Evolutionary conservation across 345 rosid genomes (phyloP).

Genomic region (Aethionema arabicum): DNA sequence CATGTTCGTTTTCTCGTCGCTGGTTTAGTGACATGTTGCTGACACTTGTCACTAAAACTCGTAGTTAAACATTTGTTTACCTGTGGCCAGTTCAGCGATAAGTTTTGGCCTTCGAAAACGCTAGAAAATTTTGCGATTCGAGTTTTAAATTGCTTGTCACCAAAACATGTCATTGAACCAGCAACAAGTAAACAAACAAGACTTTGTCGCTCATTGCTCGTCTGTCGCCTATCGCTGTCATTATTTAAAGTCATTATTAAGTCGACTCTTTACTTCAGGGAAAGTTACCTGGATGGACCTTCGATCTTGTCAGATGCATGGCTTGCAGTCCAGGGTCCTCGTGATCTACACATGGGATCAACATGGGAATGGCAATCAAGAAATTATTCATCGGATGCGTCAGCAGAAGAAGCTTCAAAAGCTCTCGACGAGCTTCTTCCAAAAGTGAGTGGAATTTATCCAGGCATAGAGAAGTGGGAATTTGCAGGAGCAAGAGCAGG

Average conservation of each 20-base stretch:
- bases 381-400: constrained; percentile 56
- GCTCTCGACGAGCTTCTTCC: constrained; percentile 80
- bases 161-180: too few species aligned
- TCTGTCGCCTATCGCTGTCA: too few species aligned
- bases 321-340: constrained; percentile 75
- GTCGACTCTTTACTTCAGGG: constrained; percentile 44
- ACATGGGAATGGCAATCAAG: constrained; percentile 94
- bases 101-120: too few species aligned
- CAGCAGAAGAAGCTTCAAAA: constrained; percentile 66
- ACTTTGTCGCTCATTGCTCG: too few species aligned
- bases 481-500: constrained; percentile 76
- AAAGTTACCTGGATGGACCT: constrained; percentile 67
- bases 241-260: background rate
- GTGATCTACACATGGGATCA: constrained; percentile 63
- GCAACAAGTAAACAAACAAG: too few species aligned
- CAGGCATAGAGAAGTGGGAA: constrained; percentile 63
- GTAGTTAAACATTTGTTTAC: too few species aligned
- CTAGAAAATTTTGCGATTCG: background rate
- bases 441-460: constrained; percentile 64
- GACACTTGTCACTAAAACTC: too few species aligned
- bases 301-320: constrained; percentile 84
- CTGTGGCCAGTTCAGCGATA: too few species aligned
- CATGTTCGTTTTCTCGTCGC: too few species aligned
- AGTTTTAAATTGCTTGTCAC: background rate
- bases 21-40: too few species aligned